Base-by-base conservation (phyloP, 192 early-diverging fungal species). In the Coemansia interrupta region DNA sequence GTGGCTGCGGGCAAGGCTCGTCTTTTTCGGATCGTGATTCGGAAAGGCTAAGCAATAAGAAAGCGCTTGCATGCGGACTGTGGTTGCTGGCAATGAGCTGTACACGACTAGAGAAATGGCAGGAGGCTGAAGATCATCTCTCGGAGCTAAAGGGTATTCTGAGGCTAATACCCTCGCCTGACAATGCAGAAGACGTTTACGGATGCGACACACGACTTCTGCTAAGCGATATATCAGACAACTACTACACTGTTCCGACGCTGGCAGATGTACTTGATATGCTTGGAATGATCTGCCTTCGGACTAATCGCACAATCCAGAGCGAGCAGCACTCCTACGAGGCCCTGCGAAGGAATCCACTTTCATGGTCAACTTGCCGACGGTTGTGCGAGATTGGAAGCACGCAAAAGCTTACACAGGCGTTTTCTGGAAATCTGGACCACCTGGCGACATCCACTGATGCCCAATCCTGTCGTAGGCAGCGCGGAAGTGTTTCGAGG, bases 31-130 rank as follows among this genome's bases (percentile, higher is more conserved):
- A 36, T 36, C 23, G 39, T n/a, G 68, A 70, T 14, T 48, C 68
- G 3, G 26, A 56, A 5, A 63, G 44, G 22, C 23, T 59, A 52
- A 56, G 60, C 49, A 63, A 15, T 39, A 61, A 61, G 49, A 64
- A 63, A 56, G 75, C 75, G 4, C 60, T 78, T 38, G 75, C 70
- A 5, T 78, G 75, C 39, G 62, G 66, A 1, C 15, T 78, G 52
- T 78, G 75, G 75, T 56, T 77, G 26, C 58, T 75, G 15, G 68
- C 67, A 10, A 64, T 73, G 54, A 28, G 65, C 30, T 72, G 69
- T 44, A 66, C 74, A n/a, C 70, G 70, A n/a, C 53, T 81, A 13
- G 70, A 70, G 19, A 76, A 73, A 42, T 81, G 80, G 80, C 70
- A 69, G 26, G 80, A 81, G 18, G 80, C 80, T 19, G 80, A 81